Percentiles rank a stretch among this genome's conserved stretches.
phyloP scores from a whole-genome alignment of 345 rosid genomes.

The Syzygium grande region DNA sequence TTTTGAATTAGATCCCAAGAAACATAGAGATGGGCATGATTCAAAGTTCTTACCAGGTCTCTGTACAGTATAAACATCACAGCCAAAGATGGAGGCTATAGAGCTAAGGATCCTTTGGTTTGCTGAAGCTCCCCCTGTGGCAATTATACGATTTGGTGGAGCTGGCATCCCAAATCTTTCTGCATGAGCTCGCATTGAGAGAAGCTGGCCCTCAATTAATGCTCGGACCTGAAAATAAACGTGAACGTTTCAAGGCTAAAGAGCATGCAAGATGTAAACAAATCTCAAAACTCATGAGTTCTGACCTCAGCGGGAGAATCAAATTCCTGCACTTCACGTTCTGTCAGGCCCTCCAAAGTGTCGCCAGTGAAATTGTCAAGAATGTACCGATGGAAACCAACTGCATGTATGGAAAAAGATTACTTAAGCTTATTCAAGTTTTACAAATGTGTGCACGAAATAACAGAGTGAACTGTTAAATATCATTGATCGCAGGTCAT shows the following conservation, averaged over 20 bases:
- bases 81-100: constrained; percentile 68
- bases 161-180: constrained; percentile 90
- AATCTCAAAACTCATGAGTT: neutral
- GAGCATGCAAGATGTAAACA: neutral
- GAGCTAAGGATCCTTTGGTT: constrained; percentile 54
- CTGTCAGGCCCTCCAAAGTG: constrained; percentile 34
- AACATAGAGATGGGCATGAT: neutral
- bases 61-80: constrained; percentile 73
- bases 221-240: constrained; percentile 58
- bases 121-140: constrained; percentile 91
- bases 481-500: neutral
- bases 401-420: constrained; percentile 21
- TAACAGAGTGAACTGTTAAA: neutral
- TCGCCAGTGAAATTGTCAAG: constrained; percentile 48
- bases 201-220: constrained; percentile 80
- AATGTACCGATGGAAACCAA: constrained; percentile 70
- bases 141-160: constrained; percentile 79
- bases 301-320: constrained; percentile 89
- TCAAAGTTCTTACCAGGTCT: constrained; percentile 49
- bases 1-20: neutral
- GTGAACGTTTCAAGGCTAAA: neutral
- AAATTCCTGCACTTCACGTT: constrained; percentile 56
- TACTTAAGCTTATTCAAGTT: neutral
- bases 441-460: neutral
- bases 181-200: constrained; percentile 78